Evolutionary conservation across 2,329 filamentous ascomycete species (phyloP), one percentile per base, ranked within the genome.

Genomic region (Rugonectria rugulosa): DNA sequence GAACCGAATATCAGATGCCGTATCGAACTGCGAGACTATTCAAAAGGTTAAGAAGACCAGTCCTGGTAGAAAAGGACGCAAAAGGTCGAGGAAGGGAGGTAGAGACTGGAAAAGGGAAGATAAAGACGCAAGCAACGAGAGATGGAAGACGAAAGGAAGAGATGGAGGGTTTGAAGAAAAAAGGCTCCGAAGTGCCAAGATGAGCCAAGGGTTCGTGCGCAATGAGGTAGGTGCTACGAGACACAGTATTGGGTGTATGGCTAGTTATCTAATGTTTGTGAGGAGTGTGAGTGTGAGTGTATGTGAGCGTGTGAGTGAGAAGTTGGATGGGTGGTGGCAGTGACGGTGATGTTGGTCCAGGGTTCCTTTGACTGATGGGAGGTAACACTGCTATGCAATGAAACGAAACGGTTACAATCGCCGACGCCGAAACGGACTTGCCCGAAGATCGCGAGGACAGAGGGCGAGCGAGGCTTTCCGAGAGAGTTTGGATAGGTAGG

Each of bases 51-150:
- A 29, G 11, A 20, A 43, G 17, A n/a, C n/a, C n/a, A n/a, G n/a
- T n/a, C n/a, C n/a, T n/a, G n/a, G n/a, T n/a, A n/a, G 36, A 31
- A 20, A 15, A 45, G 38, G 20, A 37, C 31, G 27, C 10, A 36
- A 3, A 40, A 36, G 38, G 37, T 24, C 24, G n/a, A 40, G 50
- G 47, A 46, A 6, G 36, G 54, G 40, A 54, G 37, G 21, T 12
- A 24, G 55, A 53, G 57, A 51, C 32, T 3, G 34, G 53, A 42
- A 45, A 36, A 44, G 11, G 14, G 21, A 47, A 9, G 17, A 19
- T 29, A 38, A 17, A 31, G 14, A 36, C 20, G 17, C 11, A 27
- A 27, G 24, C 11, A 7, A 14, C 5, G 29, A 47, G n/a, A 15
- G 23, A 47, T 6, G 31, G 26, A 40, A 42, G 42, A 29, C 21